phyloP scores from a whole-genome alignment of 192 early-diverging fungal genomes.

The Helicostylum pulchrum region DNA sequence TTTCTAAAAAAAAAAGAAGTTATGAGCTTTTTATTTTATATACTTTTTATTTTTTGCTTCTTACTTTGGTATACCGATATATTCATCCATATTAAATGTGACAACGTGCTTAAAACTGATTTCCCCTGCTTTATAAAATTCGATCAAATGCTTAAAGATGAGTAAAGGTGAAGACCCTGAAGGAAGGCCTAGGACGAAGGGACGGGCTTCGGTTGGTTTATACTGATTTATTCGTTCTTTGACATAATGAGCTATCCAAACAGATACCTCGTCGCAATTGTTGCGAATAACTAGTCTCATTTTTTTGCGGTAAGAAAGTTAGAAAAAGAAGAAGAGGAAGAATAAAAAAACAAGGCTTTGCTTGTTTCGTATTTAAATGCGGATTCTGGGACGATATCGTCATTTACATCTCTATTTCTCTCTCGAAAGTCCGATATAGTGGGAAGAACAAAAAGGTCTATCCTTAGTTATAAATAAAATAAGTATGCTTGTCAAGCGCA shows the following conservation, averaged over 20 bases:
- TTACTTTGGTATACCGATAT: slow-evolving; percentile 54
- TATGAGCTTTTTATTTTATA: background rate
- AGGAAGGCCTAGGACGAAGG: slow-evolving; percentile 83
- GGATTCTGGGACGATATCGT: no score
- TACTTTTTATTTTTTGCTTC: slow-evolving; percentile 31
- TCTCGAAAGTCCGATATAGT: no score
- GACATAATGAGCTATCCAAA: slow-evolving; percentile 66
- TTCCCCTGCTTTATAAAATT: slow-evolving; percentile 61
- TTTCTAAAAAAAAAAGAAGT: background rate
- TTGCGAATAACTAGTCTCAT: slow-evolving; percentile 16
- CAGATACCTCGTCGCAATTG: slow-evolving; percentile 14
- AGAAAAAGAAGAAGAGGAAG: no score
- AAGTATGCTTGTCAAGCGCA: no score
- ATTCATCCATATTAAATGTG: slow-evolving; percentile 91
- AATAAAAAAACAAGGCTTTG: no score
- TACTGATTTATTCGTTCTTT: slow-evolving; percentile 77
- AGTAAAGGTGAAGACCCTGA: slow-evolving; percentile 81
- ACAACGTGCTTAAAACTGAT: slow-evolving; percentile 80
- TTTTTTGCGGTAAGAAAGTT: background rate
- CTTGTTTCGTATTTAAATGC: no score
- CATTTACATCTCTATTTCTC: no score
- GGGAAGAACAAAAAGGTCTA: no score
- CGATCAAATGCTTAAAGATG: slow-evolving; percentile 71
- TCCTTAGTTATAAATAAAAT: no score
- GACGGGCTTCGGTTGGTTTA: slow-evolving; percentile 64